These are phyloP conservation scores for Coemansia sp. DNA, from an alignment of 192 early-diverging fungal species.

Conservation along the genomic window DNA sequence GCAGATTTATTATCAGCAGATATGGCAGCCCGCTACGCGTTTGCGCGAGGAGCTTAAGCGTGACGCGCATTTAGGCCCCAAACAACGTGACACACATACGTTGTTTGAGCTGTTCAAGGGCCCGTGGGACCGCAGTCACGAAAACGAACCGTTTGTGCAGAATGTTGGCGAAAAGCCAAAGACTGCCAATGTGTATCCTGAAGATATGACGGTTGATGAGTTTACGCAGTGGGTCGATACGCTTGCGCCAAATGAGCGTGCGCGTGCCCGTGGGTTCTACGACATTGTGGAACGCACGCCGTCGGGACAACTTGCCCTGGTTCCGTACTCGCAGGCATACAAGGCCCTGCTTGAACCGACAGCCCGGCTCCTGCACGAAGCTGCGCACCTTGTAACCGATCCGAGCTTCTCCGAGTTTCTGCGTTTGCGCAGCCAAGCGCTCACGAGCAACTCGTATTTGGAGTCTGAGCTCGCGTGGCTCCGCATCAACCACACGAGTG, in stretches of 20 bases:
- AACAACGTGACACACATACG: constrained; percentile 35
- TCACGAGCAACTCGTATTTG: constrained; percentile 64
- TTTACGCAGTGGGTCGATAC: constrained; percentile 59
- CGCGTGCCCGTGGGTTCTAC: constrained; percentile 67
- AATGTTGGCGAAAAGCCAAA: constrained; percentile 54
- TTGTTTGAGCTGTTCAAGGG: constrained; percentile 68
- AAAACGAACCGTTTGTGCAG: constrained; percentile 57
- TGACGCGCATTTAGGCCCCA: constrained; percentile 11
- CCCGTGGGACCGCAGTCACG: constrained; percentile 63
- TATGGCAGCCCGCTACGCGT: constrained; percentile 61
- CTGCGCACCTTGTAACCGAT: constrained; percentile 60
- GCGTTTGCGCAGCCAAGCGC: constrained; percentile 57
- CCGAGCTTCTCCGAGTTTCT: constrained; percentile 60
- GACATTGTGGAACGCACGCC: constrained; percentile 53
- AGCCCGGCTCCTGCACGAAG: constrained; percentile 56
- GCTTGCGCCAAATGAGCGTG: constrained; percentile 45
- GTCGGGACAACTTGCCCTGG: not conserved
- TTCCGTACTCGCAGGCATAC: constrained; percentile 62
- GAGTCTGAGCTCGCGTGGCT: constrained; percentile 72
- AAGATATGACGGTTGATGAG: constrained; percentile 65
- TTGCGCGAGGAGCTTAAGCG: constrained; percentile 55
- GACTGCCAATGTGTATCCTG: constrained; percentile 70
- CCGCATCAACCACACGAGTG: constrained; percentile 59
- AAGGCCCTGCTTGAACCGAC: constrained; percentile 57
- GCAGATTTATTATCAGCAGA: constrained; percentile 64